Conservation (phyloP, 23 red algal genomes). For the Agarophyton chilense region DNA sequence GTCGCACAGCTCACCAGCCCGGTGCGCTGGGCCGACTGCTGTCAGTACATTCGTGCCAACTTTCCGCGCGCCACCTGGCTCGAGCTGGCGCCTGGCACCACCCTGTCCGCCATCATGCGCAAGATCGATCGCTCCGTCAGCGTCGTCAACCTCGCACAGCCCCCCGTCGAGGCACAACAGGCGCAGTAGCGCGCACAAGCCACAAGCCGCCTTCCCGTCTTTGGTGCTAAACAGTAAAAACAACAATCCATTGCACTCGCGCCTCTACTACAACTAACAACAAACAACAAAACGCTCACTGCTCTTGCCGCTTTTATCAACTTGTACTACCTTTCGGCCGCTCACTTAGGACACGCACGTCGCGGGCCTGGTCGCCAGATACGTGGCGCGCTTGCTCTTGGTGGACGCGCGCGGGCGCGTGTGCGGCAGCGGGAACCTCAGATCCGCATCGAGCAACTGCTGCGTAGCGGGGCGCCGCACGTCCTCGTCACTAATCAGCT, state of each 20-base stretch:
- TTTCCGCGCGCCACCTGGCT: slow-evolving; percentile 27
- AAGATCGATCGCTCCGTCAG: slow-evolving; percentile 70
- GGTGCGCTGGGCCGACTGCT: slow-evolving; percentile 83
- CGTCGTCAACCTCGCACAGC: slow-evolving; percentile 41
- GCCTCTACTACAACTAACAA: too few relatives aligned
- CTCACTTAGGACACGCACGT: slow-evolving; percentile 66
- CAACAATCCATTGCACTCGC: too few relatives aligned
- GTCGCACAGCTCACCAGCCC: slow-evolving; percentile 88
- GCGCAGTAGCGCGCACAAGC: not conserved
- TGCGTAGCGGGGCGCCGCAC: slow-evolving; percentile 78
- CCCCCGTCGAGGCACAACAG: slow-evolving; percentile 15
- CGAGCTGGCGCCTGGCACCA: slow-evolving; percentile 93
- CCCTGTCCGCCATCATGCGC: slow-evolving; percentile 84
- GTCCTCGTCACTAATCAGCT: slow-evolving; percentile 68
- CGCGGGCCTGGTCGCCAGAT: slow-evolving; percentile 72
- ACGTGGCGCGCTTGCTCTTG: slow-evolving; percentile 77
- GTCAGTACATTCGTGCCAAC: slow-evolving; percentile 15
- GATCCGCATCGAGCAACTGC: slow-evolving; percentile 80
- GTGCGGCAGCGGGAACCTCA: slow-evolving; percentile 94
- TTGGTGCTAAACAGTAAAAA: too few relatives aligned
- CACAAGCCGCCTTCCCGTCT: too few relatives aligned
- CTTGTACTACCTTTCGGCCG: too few relatives aligned
- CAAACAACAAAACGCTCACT: not conserved
- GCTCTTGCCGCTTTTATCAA: not conserved
- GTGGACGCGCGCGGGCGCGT: slow-evolving; percentile 63